Base-by-base conservation (phyloP, 1,284 basidiomycete species). In the Stereum hirsutum region DNA sequence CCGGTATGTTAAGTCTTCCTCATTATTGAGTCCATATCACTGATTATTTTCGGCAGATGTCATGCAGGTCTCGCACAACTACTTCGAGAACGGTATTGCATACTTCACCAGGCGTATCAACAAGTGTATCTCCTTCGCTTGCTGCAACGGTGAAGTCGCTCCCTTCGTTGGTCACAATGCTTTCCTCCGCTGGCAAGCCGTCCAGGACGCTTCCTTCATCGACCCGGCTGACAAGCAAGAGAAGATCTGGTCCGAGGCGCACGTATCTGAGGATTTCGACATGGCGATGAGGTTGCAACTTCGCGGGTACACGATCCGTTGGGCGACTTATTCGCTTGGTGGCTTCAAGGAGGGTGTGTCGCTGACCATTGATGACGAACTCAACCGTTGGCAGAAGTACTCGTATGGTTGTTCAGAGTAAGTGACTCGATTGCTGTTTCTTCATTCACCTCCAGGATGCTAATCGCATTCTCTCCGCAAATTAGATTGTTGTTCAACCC, bases 221-320 rank as follows among this genome's bases (percentile, higher is more conserved):
- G 73, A 75, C 52, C 59, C 5, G 8, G 36, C 61, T 24, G 72
- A 74, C 49, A 65, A 65, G 11, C 48, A 60, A 41, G 63, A 65
- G 53, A 73, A 73, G 61, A 67, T 73, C 52, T 79, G 75, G 75
- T 70, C 65, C 41, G 73, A 76, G 56, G 57, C 60, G 27, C 72
- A 75, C 57, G 76, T 79, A 25, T 76, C 73, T n/a, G 75, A 78
- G 53, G 75, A 78, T 55, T 76, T 77, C 53, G 72, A 75, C 52
- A 69, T 75, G 62, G 71, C 74, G 30, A 56, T 78, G 17, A 59
- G 69, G 2, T 53, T 75, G 23, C 70, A 72, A 56, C 52, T 64
- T 50, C 56, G 63, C 39, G 72, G 76, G 5, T 79, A 70, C 58
- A 68, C 68, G 48, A 65, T 74, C 33, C 69, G 76, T 15, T 67